These are phyloP conservation scores for Fusarium nanum DNA, from an alignment of 2,329 filamentous ascomycete species.

Conservation along the genomic window DNA sequence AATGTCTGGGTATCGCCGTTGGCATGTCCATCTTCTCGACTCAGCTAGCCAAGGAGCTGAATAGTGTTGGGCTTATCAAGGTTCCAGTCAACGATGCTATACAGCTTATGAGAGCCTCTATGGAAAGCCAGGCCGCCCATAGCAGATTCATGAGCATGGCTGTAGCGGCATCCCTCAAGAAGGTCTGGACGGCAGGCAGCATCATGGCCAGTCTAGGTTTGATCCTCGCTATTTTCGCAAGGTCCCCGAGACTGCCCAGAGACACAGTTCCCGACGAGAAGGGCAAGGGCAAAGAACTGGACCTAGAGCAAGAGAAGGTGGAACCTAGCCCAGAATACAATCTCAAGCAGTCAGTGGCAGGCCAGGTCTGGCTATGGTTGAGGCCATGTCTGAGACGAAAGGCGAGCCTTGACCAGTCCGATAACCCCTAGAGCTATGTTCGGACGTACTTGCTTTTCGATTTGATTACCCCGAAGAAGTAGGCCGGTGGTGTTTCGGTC, in stretches of 20 bases:
- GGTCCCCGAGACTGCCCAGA: constrained; percentile 38
- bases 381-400: background rate
- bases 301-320: background rate
- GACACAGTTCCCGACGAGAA: constrained; percentile 3
- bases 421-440: background rate
- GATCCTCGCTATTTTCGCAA: constrained; percentile 34
- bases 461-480: constrained; percentile 1
- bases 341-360: constrained; percentile 26
- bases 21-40: constrained; percentile 45
- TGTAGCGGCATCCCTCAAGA: constrained; percentile 33
- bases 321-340: background rate
- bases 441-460: background rate
- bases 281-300: background rate
- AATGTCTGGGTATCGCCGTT: constrained; percentile 46
- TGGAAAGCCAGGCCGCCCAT: constrained; percentile 24
- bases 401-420: background rate
- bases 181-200: constrained; percentile 41
- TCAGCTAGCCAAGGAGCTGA: constrained; percentile 32
- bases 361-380: constrained; percentile 14
- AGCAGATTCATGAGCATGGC: constrained; percentile 16
- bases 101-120: constrained; percentile 39
- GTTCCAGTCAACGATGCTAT: constrained; percentile 32
- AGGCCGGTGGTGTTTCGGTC: background rate
- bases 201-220: constrained; percentile 35
- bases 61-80: constrained; percentile 12